Percentiles rank a stretch among this genome's conserved stretches.
Conservation (phyloP, 2,329 filamentous ascomycete genomes). For the Raffaelea deltoideospora region DNA sequence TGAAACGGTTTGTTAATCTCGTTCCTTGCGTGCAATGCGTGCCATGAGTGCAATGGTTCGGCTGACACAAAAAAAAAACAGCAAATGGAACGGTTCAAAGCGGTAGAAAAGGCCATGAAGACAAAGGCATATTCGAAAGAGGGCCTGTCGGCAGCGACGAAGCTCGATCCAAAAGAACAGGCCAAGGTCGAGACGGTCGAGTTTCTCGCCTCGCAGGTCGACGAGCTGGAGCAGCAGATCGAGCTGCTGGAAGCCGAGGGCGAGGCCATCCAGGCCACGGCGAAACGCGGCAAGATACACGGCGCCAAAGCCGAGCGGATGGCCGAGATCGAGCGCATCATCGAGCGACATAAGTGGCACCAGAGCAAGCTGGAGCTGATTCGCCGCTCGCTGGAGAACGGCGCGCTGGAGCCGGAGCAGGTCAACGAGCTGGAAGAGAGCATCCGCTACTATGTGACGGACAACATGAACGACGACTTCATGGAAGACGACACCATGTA, state of each 20-base stretch:
- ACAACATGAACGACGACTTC: conserved; percentile 77
- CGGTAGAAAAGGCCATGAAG: conserved; percentile 99
- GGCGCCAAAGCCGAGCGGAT: conserved; percentile 71
- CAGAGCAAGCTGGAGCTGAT: conserved; percentile 84
- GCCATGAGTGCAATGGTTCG: no score
- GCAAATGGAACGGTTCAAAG: conserved; percentile 99
- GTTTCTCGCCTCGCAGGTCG: conserved; percentile 75
- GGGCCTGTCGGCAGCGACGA: conserved; percentile 77
- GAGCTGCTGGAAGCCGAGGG: conserved; percentile 83
- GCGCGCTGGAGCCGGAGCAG: conserved; percentile 72
- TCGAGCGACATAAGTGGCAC: conserved; percentile 95
- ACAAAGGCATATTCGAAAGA: conserved; percentile 99
- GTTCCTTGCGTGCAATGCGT: no score
- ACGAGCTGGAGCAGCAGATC: conserved; percentile 86
- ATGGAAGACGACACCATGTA: conserved; percentile 91
- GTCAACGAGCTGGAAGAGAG: conserved; percentile 81
- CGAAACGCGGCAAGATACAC: conserved; percentile 93
- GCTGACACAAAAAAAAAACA: no score
- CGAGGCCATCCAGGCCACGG: conserved; percentile 68
- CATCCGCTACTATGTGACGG: conserved; percentile 90
- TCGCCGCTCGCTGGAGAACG: conserved; percentile 81
- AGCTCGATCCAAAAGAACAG: conserved; percentile 94
- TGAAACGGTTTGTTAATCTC: conserved; percentile 86
- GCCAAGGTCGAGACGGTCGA: conserved; percentile 81
- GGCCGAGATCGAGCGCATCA: conserved; percentile 66